A percentile compares a stretch with the other conserved stretches of the same genome.
Evolutionary conservation across 176 grass and related monocot genomes (phyloP).

Genomic region (Poa pratensis): DNA sequence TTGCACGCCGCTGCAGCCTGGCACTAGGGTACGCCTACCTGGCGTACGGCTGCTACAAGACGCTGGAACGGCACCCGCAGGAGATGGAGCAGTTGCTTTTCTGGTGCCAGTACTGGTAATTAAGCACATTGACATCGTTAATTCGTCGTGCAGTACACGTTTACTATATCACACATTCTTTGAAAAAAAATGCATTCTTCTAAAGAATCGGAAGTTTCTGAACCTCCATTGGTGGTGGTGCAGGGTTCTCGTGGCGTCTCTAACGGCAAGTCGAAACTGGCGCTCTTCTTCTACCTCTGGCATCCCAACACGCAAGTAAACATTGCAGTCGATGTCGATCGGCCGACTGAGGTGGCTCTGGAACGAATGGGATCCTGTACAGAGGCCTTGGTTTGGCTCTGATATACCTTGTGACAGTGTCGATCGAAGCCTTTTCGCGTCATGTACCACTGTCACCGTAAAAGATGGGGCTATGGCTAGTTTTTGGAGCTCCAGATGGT

Average conservation of each 20-base stretch:
- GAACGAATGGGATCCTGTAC: too few relatives aligned
- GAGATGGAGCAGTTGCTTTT: slow-evolving; percentile 68
- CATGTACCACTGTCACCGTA: too few relatives aligned
- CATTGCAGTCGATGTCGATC: too few relatives aligned
- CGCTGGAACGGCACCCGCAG: slow-evolving; percentile 54
- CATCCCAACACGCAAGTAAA: slow-evolving; percentile 61
- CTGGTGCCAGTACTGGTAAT: slow-evolving; percentile 87
- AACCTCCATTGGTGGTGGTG: neutral
- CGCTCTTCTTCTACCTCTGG: slow-evolving; percentile 73
- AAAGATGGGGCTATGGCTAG: too few relatives aligned
- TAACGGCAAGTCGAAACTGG: slow-evolving; percentile 73
- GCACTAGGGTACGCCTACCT: slow-evolving; percentile 71
- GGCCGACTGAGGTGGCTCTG: too few relatives aligned
- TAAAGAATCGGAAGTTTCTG: neutral
- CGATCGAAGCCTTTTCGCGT: too few relatives aligned
- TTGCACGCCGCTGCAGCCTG: slow-evolving; percentile 41
- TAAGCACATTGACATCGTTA: neutral
- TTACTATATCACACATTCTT: too few relatives aligned
- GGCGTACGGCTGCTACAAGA: slow-evolving; percentile 84
- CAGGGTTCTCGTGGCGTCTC: slow-evolving; percentile 72
- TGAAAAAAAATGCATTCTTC: neutral
- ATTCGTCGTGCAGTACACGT: too few relatives aligned
- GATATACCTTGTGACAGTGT: too few relatives aligned
- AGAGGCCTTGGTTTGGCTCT: too few relatives aligned
- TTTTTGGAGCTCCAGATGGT: too few relatives aligned